Base-by-base conservation (phyloP, 768 basidiomycete genomes). In the Mycena indigotica region DNA sequence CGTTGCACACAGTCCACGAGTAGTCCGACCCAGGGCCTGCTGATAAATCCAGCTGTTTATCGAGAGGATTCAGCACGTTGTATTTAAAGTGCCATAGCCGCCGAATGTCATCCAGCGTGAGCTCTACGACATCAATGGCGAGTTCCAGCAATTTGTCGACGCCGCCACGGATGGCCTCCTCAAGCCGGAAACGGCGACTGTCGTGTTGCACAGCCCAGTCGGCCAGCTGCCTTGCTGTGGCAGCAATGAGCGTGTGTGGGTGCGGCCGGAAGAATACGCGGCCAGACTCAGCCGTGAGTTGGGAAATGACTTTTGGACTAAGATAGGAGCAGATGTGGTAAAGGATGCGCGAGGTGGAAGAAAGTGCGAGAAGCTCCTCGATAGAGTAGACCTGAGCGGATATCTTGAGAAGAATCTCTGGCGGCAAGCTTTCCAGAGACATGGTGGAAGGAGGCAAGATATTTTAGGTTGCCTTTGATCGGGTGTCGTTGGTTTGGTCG, bases 231-330 rank as follows among this genome's bases (percentile, higher is more conserved):
- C 64, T 57, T 0, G 60, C 60, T 0, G 57, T 59, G 3, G 57
- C 57, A 12, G 57, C 60, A 24, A 62, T 59, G 25, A 65, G 60
- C 28, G 60, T n/a, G 25, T 62, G 60, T 10, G 60, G 64, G 38
- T 65, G 64, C 5, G 64, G 64, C 17, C 61, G 57, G 30, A 60
- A 61, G 51, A 65, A 65, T 4, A 58, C 26, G 10, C 60, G 64
- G 12, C 60, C 60, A 28, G 60, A 65, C 12, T 39, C 16, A 24
- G 60, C 60, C 1, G 60, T 60, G 15, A 65, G 60, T 32, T 52
- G 50, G n/a, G 51, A 55, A 24, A 62, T 29, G 19, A 54, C 5
- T 23, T 62, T 62, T 5, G 64, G 64, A 40, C 35, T 28, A 0
- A 58, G 55, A 23, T 57, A 29, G 2, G 45, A 44, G 32, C 60